These are phyloP conservation scores for Prunus yedoensis DNA, from an alignment of 331 rosid genomes.

Conservation along the genomic window DNA sequence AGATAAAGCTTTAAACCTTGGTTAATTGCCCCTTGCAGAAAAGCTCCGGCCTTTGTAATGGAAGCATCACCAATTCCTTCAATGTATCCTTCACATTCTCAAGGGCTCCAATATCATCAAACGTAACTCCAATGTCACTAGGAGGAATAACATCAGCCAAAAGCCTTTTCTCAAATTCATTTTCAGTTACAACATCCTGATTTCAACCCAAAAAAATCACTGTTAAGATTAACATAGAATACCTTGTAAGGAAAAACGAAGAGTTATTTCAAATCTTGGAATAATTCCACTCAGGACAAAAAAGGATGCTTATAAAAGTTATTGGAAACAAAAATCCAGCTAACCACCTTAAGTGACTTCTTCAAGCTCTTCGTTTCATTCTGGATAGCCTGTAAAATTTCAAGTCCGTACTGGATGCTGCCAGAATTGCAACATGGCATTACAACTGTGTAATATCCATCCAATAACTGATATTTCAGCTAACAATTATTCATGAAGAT, in stretches of 20 bases:
- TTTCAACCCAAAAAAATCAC: conserved; percentile 33
- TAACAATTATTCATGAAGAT: conserved; percentile 21
- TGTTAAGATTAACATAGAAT: conserved; percentile 11
- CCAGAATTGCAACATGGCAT: conserved; percentile 47
- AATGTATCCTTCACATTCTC: conserved; percentile 92
- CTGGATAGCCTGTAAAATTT: conserved; percentile 76
- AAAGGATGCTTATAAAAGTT: conserved; percentile 7
- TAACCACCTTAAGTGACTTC: conserved; percentile 88
- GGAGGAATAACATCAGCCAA: conserved; percentile 91
- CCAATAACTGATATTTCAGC: conserved; percentile 33
- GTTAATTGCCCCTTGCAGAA: conserved; percentile 96
- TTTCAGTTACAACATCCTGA: conserved; percentile 91
- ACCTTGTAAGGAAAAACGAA: not conserved
- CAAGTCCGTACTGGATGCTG: conserved; percentile 85
- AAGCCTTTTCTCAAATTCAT: conserved; percentile 92
- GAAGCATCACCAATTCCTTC: conserved; percentile 96
- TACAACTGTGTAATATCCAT: conserved; percentile 35
- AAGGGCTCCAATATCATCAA: conserved; percentile 94
- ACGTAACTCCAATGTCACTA: conserved; percentile 84
- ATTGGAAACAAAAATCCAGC: conserved; percentile 3
- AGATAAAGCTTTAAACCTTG: conserved; percentile 46
- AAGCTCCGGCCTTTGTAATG: conserved; percentile 89
- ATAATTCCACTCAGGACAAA: not conserved
- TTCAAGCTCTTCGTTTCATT: conserved; percentile 88
- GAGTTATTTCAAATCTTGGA: not conserved